Conservation (phyloP, 768 basidiomycete genomes). For the Coprinellus micaceus region DNA sequence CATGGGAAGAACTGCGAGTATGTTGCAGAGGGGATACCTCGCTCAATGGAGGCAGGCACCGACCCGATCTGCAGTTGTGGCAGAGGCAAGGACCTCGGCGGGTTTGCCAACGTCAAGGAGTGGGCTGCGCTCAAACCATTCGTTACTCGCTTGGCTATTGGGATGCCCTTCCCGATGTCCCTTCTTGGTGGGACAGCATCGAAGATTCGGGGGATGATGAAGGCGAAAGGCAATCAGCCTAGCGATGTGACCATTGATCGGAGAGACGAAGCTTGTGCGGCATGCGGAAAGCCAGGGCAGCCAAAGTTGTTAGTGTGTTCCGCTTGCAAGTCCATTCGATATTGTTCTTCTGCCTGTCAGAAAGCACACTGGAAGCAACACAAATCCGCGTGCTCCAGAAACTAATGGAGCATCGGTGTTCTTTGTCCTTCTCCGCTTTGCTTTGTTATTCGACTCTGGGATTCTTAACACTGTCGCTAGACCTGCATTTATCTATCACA, state of each 20-base stretch:
- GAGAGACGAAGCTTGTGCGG: constrained; percentile 5
- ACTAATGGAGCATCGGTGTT: too few relatives aligned
- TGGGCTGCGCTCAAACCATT: constrained; percentile 41
- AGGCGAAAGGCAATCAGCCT: neutral
- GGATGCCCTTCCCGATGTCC: constrained; percentile 49
- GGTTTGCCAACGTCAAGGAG: constrained; percentile 7
- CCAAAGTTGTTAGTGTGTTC: constrained; percentile 30
- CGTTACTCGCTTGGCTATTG: constrained; percentile 45
- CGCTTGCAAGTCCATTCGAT: constrained; percentile 35
- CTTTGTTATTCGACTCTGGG: too few relatives aligned
- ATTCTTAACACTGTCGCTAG: too few relatives aligned
- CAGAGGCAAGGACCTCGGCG: constrained; percentile 40
- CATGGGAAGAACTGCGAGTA: constrained; percentile 50
- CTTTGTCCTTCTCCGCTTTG: too few relatives aligned
- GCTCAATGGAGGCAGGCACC: constrained; percentile 30
- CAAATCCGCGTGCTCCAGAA: constrained; percentile 33
- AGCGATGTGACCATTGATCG: too few relatives aligned
- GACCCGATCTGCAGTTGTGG: constrained; percentile 53
- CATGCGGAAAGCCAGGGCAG: constrained; percentile 16
- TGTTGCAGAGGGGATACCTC: constrained; percentile 29
- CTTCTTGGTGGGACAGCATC: constrained; percentile 33
- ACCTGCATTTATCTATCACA: too few relatives aligned
- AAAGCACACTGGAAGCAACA: constrained; percentile 44
- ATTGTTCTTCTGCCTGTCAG: constrained; percentile 46
- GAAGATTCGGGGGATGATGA: neutral